phyloP scores from a whole-genome alignment of 2,329 filamentous ascomycete species.

The Fusarium tricinctum region DNA sequence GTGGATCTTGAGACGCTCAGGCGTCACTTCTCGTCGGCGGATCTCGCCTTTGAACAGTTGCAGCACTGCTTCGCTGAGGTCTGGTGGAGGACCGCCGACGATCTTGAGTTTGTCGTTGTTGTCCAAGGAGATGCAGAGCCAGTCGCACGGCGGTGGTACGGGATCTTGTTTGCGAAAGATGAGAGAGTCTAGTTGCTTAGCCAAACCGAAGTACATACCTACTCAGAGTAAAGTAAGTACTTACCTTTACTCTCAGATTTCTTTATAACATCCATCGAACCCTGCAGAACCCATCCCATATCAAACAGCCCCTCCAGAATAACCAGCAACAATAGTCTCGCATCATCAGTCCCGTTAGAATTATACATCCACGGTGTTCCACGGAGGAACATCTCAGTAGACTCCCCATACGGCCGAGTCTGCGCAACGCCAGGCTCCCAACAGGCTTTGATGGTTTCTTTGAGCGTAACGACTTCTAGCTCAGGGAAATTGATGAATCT shows the following conservation, averaged over 20 bases:
- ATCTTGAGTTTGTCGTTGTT: slow-evolving; percentile 31
- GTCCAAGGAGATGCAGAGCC: slow-evolving; percentile 34
- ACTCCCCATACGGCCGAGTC: slow-evolving; percentile 4
- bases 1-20: not conserved
- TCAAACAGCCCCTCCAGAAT: slow-evolving; percentile 29
- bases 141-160: slow-evolving; percentile 16
- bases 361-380: slow-evolving; percentile 19
- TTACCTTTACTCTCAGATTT: slow-evolving; percentile 29
- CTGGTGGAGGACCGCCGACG: slow-evolving; percentile 12
- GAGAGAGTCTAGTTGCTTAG: slow-evolving; percentile 10
- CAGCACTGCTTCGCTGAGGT: slow-evolving; percentile 16
- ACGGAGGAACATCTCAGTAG: slow-evolving; percentile 12
- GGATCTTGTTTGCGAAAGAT: slow-evolving; percentile 37
- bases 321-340: slow-evolving; percentile 13
- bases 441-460: slow-evolving; percentile 1
- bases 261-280: slow-evolving; percentile 17
- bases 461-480: not conserved
- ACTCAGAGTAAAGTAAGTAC: no score
- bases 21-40: slow-evolving; percentile 1
- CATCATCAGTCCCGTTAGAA: slow-evolving; percentile 22
- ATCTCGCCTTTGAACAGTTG: not conserved
- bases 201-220: no score
- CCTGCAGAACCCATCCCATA: slow-evolving; percentile 32
- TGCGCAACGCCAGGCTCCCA: slow-evolving; percentile 14
- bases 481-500: slow-evolving; percentile 27